Evolutionary conservation across 805 yeast species (phyloP), one percentile per base, ranked within the genome.

Genomic region (Groenewaldozyma salmanticensis): DNA sequence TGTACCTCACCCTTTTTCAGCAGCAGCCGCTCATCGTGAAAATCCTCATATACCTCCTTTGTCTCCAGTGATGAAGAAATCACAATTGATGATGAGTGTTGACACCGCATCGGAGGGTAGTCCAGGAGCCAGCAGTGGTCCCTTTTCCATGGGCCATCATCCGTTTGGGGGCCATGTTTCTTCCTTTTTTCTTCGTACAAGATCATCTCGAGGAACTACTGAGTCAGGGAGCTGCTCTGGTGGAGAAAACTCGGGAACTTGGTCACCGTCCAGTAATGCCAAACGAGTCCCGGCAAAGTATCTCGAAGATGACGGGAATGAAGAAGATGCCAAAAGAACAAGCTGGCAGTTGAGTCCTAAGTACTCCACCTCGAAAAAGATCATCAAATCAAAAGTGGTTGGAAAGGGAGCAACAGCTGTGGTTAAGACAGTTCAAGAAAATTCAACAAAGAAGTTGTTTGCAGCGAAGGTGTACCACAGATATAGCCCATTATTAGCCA

Each of bases 401-500:
- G 64, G 64, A 17, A 51, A 52, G 32, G 64, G 64, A 21, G 52
- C 64, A 5, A 58, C 64, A 13, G 64, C 64, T 4, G 47, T 50
- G 21, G 64, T 59, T 33, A 44, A 43, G 21, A 49, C 48, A 9
- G 57, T 53, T 27, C 37, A 39, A 20, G 53, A 50, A 19, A 49
- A 47, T 40, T 33, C 42, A 19, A 46, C 54, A 6, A 49, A 51
- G 29, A 42, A 51, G 40, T 37, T 84, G 18, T 86, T 68, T 56
- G 96, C 95, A 0, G 95, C 86, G n/a, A 86, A 86, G 54, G 94
- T 85, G 55, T 87, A 85, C 58, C 76, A 77, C 47, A 66, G 75
- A 43, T 71, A 69, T 38, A 74, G 76, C 0, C 70, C 68, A 35
- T 90, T 81, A 57, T 65, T 71, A 29, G 79, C 75, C 32, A 75